A percentile compares a stretch with the other conserved stretches of the same genome.
phyloP scores from a whole-genome alignment of 176 grass and related monocot genomes.

The Oryza glaberrima region DNA sequence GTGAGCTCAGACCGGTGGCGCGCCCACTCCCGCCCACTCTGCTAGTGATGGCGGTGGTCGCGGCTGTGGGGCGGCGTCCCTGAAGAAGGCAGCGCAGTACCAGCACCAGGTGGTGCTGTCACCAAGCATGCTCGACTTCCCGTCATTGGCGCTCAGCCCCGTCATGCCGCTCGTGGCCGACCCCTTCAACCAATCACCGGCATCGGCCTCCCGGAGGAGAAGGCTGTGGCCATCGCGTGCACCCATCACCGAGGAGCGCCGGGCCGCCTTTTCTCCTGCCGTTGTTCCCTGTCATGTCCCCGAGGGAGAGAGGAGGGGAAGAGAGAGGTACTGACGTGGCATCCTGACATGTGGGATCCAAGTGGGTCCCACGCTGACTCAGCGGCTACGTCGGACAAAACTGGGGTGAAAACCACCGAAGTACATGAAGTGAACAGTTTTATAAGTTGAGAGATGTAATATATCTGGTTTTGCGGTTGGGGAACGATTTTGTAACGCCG shows the following conservation, averaged over 20 bases:
- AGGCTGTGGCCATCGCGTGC: constrained; percentile 67
- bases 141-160: constrained; percentile 76
- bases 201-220: constrained; percentile 48
- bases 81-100: not conserved
- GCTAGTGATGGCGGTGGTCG: constrained; percentile 47
- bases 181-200: constrained; percentile 69
- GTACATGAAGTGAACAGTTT: too few species aligned
- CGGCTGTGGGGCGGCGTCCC: constrained; percentile 35
- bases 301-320: constrained; percentile 12
- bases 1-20: not conserved
- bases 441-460: too few species aligned
- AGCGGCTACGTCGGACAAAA: too few species aligned
- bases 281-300: constrained; percentile 87
- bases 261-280: constrained; percentile 76
- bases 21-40: not conserved
- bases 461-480: too few species aligned
- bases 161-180: constrained; percentile 69
- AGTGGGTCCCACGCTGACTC: too few species aligned
- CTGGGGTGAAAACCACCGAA: too few species aligned
- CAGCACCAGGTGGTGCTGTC: constrained; percentile 43
- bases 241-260: constrained; percentile 67
- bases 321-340: too few species aligned
- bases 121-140: constrained; percentile 78
- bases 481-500: too few species aligned
- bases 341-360: too few species aligned